Conservation (phyloP, 2,329 filamentous ascomycete species). For the Neoarthrinium moseri region DNA sequence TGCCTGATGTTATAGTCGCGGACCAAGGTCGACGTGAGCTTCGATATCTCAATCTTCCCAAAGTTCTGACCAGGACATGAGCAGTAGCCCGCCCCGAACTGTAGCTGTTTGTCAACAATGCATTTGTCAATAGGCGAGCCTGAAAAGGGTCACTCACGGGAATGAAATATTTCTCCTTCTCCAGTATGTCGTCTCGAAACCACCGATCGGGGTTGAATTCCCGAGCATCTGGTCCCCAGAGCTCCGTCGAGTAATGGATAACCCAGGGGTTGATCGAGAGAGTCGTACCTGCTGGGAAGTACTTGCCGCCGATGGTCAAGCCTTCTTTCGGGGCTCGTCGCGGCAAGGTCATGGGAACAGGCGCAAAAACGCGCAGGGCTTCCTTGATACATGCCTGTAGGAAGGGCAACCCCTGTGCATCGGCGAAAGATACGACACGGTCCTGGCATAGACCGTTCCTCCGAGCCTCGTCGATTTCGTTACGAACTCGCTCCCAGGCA, state of each 20-base stretch:
- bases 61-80: constrained; percentile 33
- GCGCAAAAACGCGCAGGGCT: constrained; percentile 14
- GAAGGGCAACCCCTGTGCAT: neutral
- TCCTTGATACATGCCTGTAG: constrained; percentile 9
- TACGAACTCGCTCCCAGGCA: neutral
- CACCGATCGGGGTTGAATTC: constrained; percentile 32
- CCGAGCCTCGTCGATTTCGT: neutral
- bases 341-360: constrained; percentile 25
- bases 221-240: constrained; percentile 30
- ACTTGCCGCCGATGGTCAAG: constrained; percentile 20
- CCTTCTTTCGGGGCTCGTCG: constrained; percentile 24
- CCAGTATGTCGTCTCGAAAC: constrained; percentile 19
- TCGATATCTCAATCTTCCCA: constrained; percentile 32
- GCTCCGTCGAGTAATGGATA: constrained; percentile 24
- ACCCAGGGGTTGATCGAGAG: constrained; percentile 34
- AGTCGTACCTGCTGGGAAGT: constrained; percentile 26
- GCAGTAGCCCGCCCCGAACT: constrained; percentile 34
- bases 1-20: constrained; percentile 30
- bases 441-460: neutral
- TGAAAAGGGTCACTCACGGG: constrained; percentile 6
- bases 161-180: constrained; percentile 22
- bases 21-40: constrained; percentile 29
- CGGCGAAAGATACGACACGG: neutral
- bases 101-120: neutral
- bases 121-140: no score